Conservation (phyloP, 2,329 filamentous ascomycete genomes). For the Chaetothyriales sp. region DNA sequence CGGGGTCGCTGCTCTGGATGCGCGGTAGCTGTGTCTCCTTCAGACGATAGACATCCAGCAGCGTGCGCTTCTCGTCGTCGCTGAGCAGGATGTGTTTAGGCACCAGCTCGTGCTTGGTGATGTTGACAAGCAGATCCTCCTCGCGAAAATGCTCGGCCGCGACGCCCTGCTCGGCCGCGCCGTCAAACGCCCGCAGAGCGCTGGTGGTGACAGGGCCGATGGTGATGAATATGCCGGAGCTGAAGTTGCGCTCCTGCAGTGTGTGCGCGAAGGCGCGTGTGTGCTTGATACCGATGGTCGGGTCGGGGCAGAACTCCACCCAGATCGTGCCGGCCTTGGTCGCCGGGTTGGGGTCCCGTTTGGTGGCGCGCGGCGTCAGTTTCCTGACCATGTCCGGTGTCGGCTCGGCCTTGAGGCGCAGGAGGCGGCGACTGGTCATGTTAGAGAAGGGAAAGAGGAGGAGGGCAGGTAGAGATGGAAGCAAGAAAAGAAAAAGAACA, state of each 20-base stretch:
- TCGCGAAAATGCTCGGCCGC: conserved; percentile 86
- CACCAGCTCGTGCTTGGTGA: conserved; percentile 92
- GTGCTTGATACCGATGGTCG: conserved; percentile 75
- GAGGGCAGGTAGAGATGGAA: too few species aligned
- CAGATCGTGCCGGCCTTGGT: conserved; percentile 76
- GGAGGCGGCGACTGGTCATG: conserved; percentile 52
- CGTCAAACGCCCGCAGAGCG: conserved; percentile 68
- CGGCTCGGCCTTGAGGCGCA: conserved; percentile 79
- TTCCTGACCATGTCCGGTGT: conserved; percentile 71
- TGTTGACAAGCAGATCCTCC: conserved; percentile 91
- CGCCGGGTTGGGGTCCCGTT: conserved; percentile 52
- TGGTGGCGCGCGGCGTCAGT: conserved; percentile 58
- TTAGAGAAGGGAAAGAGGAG: background rate
- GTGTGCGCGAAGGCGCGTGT: conserved; percentile 79
- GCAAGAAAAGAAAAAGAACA: conserved; percentile 1
- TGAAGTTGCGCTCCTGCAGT: conserved; percentile 64
- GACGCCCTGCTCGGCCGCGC: conserved; percentile 35
- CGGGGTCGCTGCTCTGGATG: conserved; percentile 80
- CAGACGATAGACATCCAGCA: conserved; percentile 78
- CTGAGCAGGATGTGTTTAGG: conserved; percentile 85
- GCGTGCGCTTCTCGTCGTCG: conserved; percentile 69
- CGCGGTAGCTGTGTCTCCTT: conserved; percentile 95
- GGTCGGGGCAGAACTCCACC: conserved; percentile 76
- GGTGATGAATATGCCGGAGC: conserved; percentile 82
- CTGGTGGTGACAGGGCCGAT: conserved; percentile 68